Base-by-base conservation (phyloP, 306 rosid genomes). In the Begonia fuchsioides region DNA sequence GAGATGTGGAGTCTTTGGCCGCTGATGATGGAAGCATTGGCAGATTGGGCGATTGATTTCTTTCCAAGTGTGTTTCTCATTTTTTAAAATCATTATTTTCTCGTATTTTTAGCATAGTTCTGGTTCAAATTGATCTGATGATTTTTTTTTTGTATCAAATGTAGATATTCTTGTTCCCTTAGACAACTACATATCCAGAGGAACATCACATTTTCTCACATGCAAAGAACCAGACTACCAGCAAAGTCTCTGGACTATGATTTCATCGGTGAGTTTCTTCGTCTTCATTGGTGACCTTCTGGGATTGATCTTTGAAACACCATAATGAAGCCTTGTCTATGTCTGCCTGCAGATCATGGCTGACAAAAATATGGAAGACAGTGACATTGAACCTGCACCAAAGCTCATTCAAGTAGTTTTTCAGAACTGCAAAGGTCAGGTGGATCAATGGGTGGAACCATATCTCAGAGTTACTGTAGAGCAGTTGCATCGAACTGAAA, bases 1-100 rank as follows among this genome's bases (percentile, higher is more conserved):
- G 93, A 88, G 45, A 83, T 88, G 93, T 88, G 96, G 96, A 78
- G 73, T 66, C 96, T 88, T 52, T 88, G 96, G 96, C 93, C 96
- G 12, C 53, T 83, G 81, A 88, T 88, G 96, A 81, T 83, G 76
- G 86, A 88, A 60, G 80, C 96, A 17, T 71, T 88, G 68, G 72
- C 79, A 44, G 96, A 83, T 59, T 88, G 94, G 94, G 95, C 96
- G 12, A 81, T 88, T 0, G 96, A 88, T 68, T 83, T 78, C 68
- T 88, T 83, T 62, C 80, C 96, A 57, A 88, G 96, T 88, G 57
- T 56, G 84, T 51, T 15, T 8, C 18, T 14, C 39, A 2, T 17
- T 5, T 53, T 12, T n/a, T n/a, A n/a, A n/a, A n/a, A n/a, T n/a
- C n/a, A n/a, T n/a, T n/a, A 35, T 43, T 59, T 14, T 55, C 0